Conservation (phyloP, 1,139 yeast genomes). For the Eremothecium sinecaudum region DNA sequence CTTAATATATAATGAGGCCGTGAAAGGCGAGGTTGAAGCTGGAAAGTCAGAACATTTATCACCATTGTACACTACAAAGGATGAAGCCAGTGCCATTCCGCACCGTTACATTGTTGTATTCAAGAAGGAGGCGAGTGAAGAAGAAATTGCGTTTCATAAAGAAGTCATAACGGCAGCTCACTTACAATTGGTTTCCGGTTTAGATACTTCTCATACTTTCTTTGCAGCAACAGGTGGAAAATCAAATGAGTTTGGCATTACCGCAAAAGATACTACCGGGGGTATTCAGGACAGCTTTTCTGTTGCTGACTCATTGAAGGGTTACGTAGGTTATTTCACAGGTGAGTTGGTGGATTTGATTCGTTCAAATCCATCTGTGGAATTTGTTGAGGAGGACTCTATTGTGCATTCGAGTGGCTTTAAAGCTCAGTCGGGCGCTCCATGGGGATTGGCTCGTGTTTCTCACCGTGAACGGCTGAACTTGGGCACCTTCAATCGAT, state of each 20-base stretch:
- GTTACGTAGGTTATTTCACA: constrained; percentile 71
- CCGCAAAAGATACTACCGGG: constrained; percentile 28
- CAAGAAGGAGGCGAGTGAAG: constrained; percentile 48
- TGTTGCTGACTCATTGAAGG: constrained; percentile 45
- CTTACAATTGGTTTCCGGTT: constrained; percentile 17
- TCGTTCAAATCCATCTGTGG: constrained; percentile 63
- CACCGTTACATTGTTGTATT: constrained; percentile 73
- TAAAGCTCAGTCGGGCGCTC: constrained; percentile 70
- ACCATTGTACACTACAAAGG: constrained; percentile 44
- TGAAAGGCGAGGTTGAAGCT: constrained; percentile 7
- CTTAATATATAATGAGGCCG: too few species aligned
- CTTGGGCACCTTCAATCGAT: constrained; percentile 75
- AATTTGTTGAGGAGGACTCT: constrained; percentile 73
- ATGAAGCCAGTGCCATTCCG: constrained; percentile 60
- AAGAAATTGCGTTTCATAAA: constrained; percentile 51
- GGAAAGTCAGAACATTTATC: too few species aligned
- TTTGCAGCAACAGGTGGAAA: constrained; percentile 13
- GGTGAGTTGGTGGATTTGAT: constrained; percentile 62
- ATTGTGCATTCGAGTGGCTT: constrained; percentile 58
- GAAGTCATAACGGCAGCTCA: constrained; percentile 42
- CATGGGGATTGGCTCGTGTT: constrained; percentile 94
- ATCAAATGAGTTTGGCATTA: constrained; percentile 15
- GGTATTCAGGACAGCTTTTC: constrained; percentile 63
- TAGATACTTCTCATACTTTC: constrained; percentile 18
- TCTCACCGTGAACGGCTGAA: constrained; percentile 77